These are phyloP conservation scores for Phaseolus lunatus DNA, from an alignment of 306 rosid species.

Conservation along the genomic window DNA sequence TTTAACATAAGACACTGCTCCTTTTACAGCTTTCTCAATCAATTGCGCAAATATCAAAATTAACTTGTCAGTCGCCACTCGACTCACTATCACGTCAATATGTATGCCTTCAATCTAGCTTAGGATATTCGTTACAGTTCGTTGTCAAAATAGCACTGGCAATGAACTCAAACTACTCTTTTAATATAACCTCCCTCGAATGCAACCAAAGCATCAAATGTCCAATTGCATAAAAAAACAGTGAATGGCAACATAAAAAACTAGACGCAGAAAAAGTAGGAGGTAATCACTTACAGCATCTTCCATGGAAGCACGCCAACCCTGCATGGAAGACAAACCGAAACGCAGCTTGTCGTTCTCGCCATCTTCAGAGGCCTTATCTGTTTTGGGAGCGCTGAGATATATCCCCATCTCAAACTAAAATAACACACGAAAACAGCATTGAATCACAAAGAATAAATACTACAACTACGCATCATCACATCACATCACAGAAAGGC, in stretches of 20 bases:
- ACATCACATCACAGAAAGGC: constrained; percentile 28
- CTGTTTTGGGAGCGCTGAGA: constrained; percentile 89
- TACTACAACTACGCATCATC: not conserved
- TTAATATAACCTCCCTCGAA: not conserved
- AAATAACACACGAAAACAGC: constrained; percentile 18
- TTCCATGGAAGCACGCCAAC: constrained; percentile 98
- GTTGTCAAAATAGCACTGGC: not conserved
- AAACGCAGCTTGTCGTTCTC: constrained; percentile 75
- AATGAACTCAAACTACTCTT: constrained; percentile 33
- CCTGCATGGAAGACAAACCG: constrained; percentile 95
- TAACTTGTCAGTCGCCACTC: not conserved
- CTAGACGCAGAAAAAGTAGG: not conserved
- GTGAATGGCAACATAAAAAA: constrained; percentile 1
- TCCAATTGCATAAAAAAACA: not conserved
- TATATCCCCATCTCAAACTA: constrained; percentile 81
- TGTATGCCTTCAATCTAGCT: not conserved
- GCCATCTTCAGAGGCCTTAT: constrained; percentile 87
- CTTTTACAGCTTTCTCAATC: constrained; percentile 25
- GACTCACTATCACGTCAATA: constrained; percentile 4
- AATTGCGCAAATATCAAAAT: constrained; percentile 25
- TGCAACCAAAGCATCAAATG: constrained; percentile 12
- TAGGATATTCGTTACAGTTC: constrained; percentile 19
- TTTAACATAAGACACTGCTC: constrained; percentile 12
- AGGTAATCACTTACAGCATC: constrained; percentile 84
- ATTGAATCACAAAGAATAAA: constrained; percentile 38